A percentile compares a stretch with the other conserved stretches of the same genome.
phyloP scores from a whole-genome alignment of 257 asterid genomes.

The Catharanthus roseus region DNA sequence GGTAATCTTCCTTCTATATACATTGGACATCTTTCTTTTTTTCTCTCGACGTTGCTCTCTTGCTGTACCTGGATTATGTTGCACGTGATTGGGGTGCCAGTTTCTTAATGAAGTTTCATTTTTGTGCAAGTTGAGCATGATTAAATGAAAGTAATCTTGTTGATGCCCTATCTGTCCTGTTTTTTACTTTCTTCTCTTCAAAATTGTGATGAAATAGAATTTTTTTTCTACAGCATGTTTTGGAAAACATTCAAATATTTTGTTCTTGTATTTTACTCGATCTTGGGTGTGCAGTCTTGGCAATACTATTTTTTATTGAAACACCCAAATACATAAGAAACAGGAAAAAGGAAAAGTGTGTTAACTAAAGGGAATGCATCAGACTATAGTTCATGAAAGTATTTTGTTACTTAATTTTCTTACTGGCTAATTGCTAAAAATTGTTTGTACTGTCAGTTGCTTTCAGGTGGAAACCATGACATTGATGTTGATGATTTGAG shows the following conservation, averaged over 20 bases:
- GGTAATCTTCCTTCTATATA: slow-evolving; percentile 39
- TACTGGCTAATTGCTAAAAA: slow-evolving; percentile 16
- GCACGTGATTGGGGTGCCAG: not conserved
- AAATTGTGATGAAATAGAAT: not conserved
- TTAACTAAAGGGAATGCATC: not conserved
- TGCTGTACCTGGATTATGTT: not conserved
- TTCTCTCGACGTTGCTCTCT: not conserved
- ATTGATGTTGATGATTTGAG: slow-evolving; percentile 85
- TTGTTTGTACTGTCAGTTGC: slow-evolving; percentile 46
- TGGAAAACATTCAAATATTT: not conserved
- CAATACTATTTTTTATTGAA: not conserved
- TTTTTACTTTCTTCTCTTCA: not conserved
- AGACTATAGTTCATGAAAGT: not conserved
- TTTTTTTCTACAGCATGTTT: not conserved
- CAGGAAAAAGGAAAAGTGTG: not conserved
- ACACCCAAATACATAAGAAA: not conserved
- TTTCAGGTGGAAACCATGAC: slow-evolving; percentile 89
- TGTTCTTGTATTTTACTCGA: not conserved
- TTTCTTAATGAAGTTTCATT: not conserved
- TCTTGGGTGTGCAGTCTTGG: no score
- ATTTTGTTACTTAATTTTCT: not conserved
- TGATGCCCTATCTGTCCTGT: not conserved
- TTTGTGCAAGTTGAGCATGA: not conserved
- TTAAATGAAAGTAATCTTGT: not conserved
- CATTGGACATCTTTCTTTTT: not conserved